Base-by-base conservation (phyloP, 441 rosid genomes). In the Pelargonium fulgidum region DNA sequence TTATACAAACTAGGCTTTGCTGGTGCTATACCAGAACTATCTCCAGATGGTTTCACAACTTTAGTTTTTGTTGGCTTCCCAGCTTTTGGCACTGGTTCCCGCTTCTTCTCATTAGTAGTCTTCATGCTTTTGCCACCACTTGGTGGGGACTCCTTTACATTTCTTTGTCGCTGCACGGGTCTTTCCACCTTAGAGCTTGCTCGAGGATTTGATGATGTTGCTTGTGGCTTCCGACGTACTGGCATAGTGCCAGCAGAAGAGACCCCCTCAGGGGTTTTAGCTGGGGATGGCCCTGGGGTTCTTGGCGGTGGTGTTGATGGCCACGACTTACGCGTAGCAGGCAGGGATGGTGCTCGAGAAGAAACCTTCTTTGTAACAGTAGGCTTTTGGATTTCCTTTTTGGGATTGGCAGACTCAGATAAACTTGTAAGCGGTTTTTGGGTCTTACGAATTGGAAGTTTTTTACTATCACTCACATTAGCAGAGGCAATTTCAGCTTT, bases 241-340 rank as follows among this genome's bases (percentile, higher is more conserved):
- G 80, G 82, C 29, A 76, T 75, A 12, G 80, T 68, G 41, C 82
- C 85, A 61, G 80, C 59, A 68, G 86, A 76, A 50, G 87, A 77
- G 59, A 75, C 62, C 59, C 79, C 79, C 17, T 72, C 70, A 12
- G 83, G 70, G 70, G 70, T 68, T 78, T 77, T 84, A 62, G 85
- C 83, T 16, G 85, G 78, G 45, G 85, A 78, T 70, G 72, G 65
- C 64, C 81, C 81, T 1, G 69, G 39, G 19, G 77, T 77, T 78
- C 83, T 85, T 66, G 72, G 75, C 65, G 87, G 71, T 54, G 83
- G 85, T n/a, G 80, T 70, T 59, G 85, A 80, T 65, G 93, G 88
- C 90, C 87, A 85, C 41, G 88, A 87, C 78, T 84, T 84, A 66
- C 87, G 84, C 44, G 80, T 71, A 33, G 77, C 71, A 64, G 88